phyloP scores from a whole-genome alignment of 2,329 filamentous ascomycete genomes.

The Tetracladium maxilliforme region DNA sequence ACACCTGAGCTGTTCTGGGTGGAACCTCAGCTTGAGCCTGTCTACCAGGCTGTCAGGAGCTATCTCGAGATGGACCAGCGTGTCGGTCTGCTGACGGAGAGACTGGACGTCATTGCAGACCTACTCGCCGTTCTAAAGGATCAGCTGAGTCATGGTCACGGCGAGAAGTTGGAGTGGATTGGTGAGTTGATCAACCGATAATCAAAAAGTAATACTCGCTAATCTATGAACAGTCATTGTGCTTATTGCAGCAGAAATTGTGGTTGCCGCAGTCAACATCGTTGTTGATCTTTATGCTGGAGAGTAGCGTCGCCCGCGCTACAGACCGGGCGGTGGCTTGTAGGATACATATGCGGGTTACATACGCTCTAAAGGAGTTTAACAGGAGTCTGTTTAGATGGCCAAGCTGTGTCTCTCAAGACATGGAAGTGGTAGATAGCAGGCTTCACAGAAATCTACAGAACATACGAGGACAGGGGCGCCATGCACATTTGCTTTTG shows the following conservation, averaged over 20 bases:
- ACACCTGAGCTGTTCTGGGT: slow-evolving; percentile 98
- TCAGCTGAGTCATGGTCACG: slow-evolving; percentile 85
- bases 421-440: no score
- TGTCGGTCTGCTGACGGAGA: slow-evolving; percentile 75
- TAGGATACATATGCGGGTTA: no score
- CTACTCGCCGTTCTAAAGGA: slow-evolving; percentile 87
- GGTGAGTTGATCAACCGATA: slow-evolving; percentile 35
- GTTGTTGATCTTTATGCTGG: slow-evolving; percentile 80
- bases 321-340: no score
- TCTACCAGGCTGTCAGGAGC: slow-evolving; percentile 88
- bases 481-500: no score
- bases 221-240: slow-evolving; percentile 55
- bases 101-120: slow-evolving; percentile 86
- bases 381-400: no score
- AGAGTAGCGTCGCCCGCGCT: no score
- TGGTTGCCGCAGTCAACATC: slow-evolving; percentile 88
- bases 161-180: slow-evolving; percentile 81
- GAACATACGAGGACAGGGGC: no score
- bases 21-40: slow-evolving; percentile 88
- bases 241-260: slow-evolving; percentile 86
- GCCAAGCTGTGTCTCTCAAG: no score
- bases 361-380: no score
- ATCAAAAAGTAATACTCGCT: slow-evolving; percentile 1
- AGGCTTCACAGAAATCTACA: no score
- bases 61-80: slow-evolving; percentile 98